phyloP scores from a whole-genome alignment of 108 stramenopile genomes.

The Conticribra weissflogii region DNA sequence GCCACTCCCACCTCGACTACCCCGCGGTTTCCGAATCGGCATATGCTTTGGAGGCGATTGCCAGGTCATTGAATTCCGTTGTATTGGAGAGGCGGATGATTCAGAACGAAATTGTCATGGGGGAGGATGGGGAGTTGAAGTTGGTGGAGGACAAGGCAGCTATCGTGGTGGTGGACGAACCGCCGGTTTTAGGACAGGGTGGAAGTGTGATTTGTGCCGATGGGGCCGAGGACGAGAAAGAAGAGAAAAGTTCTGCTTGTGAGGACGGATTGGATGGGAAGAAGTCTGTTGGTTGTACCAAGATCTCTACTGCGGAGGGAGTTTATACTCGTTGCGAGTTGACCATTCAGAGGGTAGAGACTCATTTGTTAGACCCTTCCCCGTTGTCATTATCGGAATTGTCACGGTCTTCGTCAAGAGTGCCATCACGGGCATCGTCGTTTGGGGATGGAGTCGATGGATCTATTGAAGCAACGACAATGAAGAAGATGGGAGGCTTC shows the following conservation, averaged over 20 bases:
- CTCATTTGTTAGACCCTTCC: conserved; percentile 77
- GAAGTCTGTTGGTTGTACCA: not conserved
- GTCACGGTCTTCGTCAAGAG: conserved; percentile 22
- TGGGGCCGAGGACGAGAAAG: conserved; percentile 51
- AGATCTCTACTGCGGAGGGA: conserved; percentile 45
- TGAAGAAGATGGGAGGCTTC: conserved; percentile 16
- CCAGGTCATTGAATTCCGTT: conserved; percentile 77
- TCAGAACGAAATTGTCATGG: conserved; percentile 68
- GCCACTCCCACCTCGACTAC: conserved; percentile 81
- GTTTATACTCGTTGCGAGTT: conserved; percentile 73
- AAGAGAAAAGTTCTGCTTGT: conserved; percentile 30
- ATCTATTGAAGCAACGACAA: conserved; percentile 19
- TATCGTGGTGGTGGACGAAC: conserved; percentile 47
- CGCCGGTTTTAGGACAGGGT: conserved; percentile 38
- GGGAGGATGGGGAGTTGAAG: conserved; percentile 38
- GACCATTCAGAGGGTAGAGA: conserved; percentile 79
- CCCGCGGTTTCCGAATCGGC: conserved; percentile 65
- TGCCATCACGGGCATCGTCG: conserved; percentile 21
- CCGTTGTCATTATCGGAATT: conserved; percentile 55
- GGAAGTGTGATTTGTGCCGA: not conserved
- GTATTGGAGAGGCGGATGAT: conserved; percentile 78
- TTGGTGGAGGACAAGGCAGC: conserved; percentile 17
- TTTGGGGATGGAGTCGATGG: conserved; percentile 32
- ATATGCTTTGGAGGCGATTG: conserved; percentile 69
- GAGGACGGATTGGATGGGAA: not conserved